phyloP scores from a whole-genome alignment of 1,139 yeast species.

The Protomyces arabidopsidicola region DNA sequence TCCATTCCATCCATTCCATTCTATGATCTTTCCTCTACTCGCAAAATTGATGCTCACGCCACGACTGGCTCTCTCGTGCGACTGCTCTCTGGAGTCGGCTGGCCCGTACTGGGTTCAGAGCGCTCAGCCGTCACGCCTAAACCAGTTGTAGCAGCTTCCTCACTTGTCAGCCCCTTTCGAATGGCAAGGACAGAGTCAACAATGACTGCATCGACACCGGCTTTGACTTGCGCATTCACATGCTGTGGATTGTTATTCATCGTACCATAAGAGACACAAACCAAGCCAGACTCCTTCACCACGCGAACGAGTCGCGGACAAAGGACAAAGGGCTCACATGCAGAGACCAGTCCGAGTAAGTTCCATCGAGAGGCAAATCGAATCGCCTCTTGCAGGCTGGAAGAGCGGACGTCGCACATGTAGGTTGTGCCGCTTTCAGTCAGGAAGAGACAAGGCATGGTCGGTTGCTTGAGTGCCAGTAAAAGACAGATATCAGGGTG shows the following conservation, averaged over 20 bases:
- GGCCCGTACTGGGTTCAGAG: not conserved
- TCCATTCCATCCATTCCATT: too few relatives aligned
- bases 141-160: not conserved
- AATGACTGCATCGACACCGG: conserved; percentile 96
- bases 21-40: too few relatives aligned
- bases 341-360: conserved; percentile 84
- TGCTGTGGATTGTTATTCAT: conserved; percentile 80
- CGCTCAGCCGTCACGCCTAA: too few relatives aligned
- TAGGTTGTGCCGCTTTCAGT: conserved; percentile 79
- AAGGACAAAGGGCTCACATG: conserved; percentile 73
- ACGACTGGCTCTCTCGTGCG: not conserved
- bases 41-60: not conserved
- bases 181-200: conserved; percentile 73
- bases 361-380: conserved; percentile 91
- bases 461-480: conserved; percentile 85
- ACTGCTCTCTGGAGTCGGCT: not conserved
- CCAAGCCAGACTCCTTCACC: conserved; percentile 77
- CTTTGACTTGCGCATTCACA: conserved; percentile 80
- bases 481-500: conserved; percentile 89
- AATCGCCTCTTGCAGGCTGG: conserved; percentile 84
- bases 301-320: conserved; percentile 78
- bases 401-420: conserved; percentile 87
- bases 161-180: conserved; percentile 19
- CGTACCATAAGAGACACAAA: conserved; percentile 87
- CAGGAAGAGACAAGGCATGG: conserved; percentile 69